phyloP scores from a whole-genome alignment of 768 basidiomycete genomes.

The Termitomyces heimii region DNA sequence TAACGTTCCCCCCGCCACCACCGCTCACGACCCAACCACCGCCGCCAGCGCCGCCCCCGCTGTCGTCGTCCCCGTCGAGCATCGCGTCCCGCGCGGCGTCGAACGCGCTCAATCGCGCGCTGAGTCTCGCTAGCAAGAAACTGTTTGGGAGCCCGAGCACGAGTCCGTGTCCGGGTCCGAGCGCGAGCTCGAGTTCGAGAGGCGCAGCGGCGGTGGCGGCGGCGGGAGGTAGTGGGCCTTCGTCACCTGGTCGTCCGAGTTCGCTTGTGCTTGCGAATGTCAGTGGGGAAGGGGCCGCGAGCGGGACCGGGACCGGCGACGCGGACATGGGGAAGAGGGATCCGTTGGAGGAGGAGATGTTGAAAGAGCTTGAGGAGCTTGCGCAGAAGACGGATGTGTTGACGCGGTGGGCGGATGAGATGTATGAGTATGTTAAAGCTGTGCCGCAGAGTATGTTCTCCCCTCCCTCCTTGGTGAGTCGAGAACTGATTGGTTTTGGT shows the following conservation, averaged over 20 bases:
- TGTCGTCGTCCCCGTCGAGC: slow-evolving; percentile 63
- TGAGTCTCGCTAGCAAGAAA: slow-evolving; percentile 79
- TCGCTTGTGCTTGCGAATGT: slow-evolving; percentile 27
- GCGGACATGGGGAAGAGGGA: slow-evolving; percentile 35
- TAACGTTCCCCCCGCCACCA: slow-evolving; percentile 31
- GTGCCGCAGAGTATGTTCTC: slow-evolving; percentile 68
- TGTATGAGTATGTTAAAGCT: slow-evolving; percentile 85
- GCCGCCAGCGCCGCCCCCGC: slow-evolving; percentile 39
- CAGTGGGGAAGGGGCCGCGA: slow-evolving; percentile 22
- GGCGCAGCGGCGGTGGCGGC: no score
- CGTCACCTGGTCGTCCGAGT: slow-evolving; percentile 56
- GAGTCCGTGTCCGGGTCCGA: background rate
- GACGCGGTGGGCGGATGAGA: slow-evolving; percentile 91
- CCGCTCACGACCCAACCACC: slow-evolving; percentile 50
- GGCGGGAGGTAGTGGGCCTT: slow-evolving; percentile 26
- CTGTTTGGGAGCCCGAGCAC: slow-evolving; percentile 34
- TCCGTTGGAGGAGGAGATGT: slow-evolving; percentile 77
- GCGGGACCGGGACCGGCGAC: no score
- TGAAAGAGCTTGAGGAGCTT: slow-evolving; percentile 78
- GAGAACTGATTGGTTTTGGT: no score
- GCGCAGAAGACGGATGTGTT: slow-evolving; percentile 96
- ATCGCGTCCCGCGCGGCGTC: slow-evolving; percentile 57
- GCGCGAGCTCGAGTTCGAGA: background rate
- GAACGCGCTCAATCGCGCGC: slow-evolving; percentile 72
- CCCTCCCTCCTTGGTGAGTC: fast-evolving